phyloP scores from a whole-genome alignment of 169 alveolate species.

The Perkinsus olseni region DNA sequence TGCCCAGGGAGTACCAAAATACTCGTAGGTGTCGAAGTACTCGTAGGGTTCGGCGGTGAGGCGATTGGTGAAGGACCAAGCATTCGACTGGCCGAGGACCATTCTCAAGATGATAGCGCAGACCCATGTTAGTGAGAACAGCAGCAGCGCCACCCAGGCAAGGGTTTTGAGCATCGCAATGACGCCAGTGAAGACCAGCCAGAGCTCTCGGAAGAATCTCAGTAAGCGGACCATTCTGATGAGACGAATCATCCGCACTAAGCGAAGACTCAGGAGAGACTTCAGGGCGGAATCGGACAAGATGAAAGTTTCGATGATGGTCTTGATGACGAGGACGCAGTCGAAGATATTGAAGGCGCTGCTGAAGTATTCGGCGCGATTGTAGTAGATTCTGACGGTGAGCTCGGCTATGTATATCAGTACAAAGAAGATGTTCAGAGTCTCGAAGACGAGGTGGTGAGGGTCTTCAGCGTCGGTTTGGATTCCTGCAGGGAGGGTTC shows the following conservation, averaged over 20 bases:
- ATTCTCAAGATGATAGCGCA: not conserved
- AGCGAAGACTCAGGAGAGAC: not conserved
- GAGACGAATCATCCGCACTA: not conserved
- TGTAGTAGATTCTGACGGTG: not conserved
- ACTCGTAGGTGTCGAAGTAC: not conserved
- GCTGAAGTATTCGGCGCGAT: not conserved
- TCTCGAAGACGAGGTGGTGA: not conserved
- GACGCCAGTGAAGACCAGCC: not conserved
- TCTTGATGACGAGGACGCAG: not conserved
- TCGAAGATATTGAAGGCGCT: not conserved
- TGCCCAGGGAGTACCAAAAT: not conserved
- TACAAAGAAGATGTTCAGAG: not conserved
- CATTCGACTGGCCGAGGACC: not conserved
- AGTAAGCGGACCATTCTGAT: not conserved
- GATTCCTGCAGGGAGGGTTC: not conserved
- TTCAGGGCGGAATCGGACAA: not conserved
- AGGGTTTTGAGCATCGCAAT: not conserved
- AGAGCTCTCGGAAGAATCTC: not conserved
- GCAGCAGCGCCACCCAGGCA: not conserved
- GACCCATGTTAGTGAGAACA: not conserved
- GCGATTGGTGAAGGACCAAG: not conserved
- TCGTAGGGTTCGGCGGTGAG: not conserved
- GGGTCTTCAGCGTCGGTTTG: not conserved
- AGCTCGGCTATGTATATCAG: not conserved
- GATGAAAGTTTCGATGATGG: not conserved